phyloP scores from a whole-genome alignment of 768 basidiomycete genomes.

The Boletus rubescentipes region DNA sequence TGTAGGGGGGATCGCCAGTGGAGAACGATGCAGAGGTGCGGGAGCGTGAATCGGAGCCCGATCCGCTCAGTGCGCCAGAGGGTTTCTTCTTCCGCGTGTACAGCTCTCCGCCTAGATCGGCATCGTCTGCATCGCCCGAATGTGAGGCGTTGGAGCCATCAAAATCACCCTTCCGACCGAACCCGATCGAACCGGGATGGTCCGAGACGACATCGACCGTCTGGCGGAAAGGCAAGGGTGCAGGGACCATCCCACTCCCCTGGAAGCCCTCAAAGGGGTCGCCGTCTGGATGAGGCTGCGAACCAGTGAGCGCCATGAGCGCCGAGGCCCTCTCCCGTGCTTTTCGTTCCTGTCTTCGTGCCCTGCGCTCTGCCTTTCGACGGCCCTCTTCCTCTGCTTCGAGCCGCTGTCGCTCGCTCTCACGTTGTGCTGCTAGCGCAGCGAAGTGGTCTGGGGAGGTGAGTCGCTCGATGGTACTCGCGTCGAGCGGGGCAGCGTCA shows the following conservation, averaged over 20 bases:
- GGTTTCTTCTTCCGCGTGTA: slow-evolving; percentile 44
- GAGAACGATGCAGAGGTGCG: slow-evolving; percentile 55
- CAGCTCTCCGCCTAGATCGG: slow-evolving; percentile 58
- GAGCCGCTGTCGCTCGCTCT: slow-evolving; percentile 26
- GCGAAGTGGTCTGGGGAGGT: slow-evolving; percentile 41
- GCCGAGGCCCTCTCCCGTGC: slow-evolving; percentile 39
- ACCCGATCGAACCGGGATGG: slow-evolving; percentile 12
- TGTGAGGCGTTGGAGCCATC: slow-evolving; percentile 8
- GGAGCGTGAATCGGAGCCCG: slow-evolving; percentile 58
- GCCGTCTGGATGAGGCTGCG: slow-evolving; percentile 12
- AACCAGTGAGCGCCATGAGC: slow-evolving; percentile 35
- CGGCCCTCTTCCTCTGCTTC: slow-evolving; percentile 42
- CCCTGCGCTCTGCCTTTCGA: slow-evolving; percentile 48
- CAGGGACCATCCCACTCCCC: slow-evolving; percentile 38
- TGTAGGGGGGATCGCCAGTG: slow-evolving; percentile 18
- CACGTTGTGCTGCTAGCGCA: slow-evolving; percentile 28
- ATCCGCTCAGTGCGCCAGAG: slow-evolving; percentile 35
- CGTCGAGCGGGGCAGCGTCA: slow-evolving; percentile 66
- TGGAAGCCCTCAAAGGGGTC: slow-evolving; percentile 67
- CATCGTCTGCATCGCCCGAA: slow-evolving; percentile 45
- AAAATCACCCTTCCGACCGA: neutral
- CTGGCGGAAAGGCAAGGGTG: neutral
- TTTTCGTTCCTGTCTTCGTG: slow-evolving; percentile 44
- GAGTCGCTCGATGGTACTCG: slow-evolving; percentile 52
- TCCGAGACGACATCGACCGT: neutral